Evolutionary conservation across 495 filamentous ascomycete species (phyloP).

Genomic region (Evernia prunastri): DNA sequence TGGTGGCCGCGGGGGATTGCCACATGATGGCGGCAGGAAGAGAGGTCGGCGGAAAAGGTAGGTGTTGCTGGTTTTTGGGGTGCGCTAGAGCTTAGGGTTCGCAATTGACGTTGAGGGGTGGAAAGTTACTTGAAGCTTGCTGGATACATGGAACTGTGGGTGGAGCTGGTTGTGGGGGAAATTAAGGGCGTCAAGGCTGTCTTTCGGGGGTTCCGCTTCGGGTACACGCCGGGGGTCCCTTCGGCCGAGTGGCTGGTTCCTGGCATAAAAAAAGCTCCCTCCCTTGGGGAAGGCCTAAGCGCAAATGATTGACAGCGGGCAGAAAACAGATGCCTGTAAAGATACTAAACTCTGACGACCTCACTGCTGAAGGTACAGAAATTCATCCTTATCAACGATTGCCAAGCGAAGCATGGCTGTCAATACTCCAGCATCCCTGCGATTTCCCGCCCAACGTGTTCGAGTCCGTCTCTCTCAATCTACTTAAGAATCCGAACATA

Average conservation of each 20-base stretch:
- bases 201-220: neutral
- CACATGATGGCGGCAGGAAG: constrained; percentile 17
- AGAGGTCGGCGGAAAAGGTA: neutral
- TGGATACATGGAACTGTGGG: neutral
- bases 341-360: neutral
- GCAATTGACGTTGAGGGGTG: neutral
- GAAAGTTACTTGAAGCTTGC: neutral
- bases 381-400: constrained; percentile 13
- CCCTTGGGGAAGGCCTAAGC: neutral
- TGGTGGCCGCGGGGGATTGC: constrained; percentile 18
- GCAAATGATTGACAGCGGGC: neutral
- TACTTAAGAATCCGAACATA: constrained; percentile 66
- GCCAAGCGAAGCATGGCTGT: constrained; percentile 21
- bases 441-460: constrained; percentile 24
- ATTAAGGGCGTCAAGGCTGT: no score
- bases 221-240: neutral
- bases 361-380: neutral
- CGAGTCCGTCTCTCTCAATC: constrained; percentile 24
- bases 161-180: neutral
- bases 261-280: neutral
- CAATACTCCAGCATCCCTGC: constrained; percentile 24
- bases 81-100: neutral
- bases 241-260: neutral
- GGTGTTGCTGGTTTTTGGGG: no score
- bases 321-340: constrained; percentile 8